Percentiles rank a stretch among this genome's conserved stretches.
These are phyloP conservation scores for Pyrenophora teres DNA, from an alignment of 2,329 filamentous ascomycete genomes.

Conservation along the genomic window DNA sequence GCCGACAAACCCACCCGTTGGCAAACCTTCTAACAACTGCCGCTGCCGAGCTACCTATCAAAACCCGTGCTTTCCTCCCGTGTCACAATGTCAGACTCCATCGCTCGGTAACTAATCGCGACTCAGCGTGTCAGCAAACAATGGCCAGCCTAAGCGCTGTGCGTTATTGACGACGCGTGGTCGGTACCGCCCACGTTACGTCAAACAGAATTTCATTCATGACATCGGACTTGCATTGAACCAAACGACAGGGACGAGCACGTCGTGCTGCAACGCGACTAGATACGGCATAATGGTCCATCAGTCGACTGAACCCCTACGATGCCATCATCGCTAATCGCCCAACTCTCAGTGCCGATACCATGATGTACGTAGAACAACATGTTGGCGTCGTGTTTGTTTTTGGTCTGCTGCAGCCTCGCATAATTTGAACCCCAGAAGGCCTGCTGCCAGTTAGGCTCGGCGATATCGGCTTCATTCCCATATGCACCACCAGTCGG, in stretches of 20 bases:
- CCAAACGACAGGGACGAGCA: slow-evolving; percentile 6
- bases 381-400: slow-evolving; percentile 36
- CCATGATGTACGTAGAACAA: slow-evolving; percentile 42
- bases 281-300: slow-evolving; percentile 35
- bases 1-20: too few species aligned
- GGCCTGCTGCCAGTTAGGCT: slow-evolving; percentile 47
- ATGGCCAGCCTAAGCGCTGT: slow-evolving; percentile 1
- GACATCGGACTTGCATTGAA: slow-evolving; percentile 4
- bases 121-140: too few species aligned
- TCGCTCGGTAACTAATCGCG: slow-evolving; percentile 1
- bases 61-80: neutral
- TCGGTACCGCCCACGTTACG: neutral
- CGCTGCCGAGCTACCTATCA: neutral
- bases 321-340: slow-evolving; percentile 33
- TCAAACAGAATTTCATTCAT: neutral
- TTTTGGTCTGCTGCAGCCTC: slow-evolving; percentile 33
- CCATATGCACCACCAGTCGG: slow-evolving; percentile 42
- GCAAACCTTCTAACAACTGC: slow-evolving; percentile 2
- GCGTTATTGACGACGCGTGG: slow-evolving; percentile 1
- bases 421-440: slow-evolving; percentile 49
- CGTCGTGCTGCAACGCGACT: neutral
- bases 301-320: slow-evolving; percentile 39
- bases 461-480: slow-evolving; percentile 49
- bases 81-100: neutral
- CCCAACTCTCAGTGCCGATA: slow-evolving; percentile 40